phyloP scores from a whole-genome alignment of 441 rosid species.

The Gossypium schwendimanii region DNA sequence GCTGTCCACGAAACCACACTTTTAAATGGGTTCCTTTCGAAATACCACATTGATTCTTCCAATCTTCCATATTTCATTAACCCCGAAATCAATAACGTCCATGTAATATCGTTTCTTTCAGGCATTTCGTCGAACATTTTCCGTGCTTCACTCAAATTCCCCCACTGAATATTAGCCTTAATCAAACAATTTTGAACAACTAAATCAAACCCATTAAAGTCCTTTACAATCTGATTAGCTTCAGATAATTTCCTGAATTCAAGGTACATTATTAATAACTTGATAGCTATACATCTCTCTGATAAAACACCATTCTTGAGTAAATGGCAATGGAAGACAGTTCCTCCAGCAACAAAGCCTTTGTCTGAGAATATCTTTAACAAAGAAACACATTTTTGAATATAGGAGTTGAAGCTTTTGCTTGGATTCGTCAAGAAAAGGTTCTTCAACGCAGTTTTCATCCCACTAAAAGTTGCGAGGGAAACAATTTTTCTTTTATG shows the following conservation, averaged over 20 bases:
- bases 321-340: constrained; percentile 38
- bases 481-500: too few species aligned
- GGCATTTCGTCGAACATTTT: constrained; percentile 61
- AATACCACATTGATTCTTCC: constrained; percentile 44
- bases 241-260: constrained; percentile 29
- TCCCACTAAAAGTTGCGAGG: not conserved
- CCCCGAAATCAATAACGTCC: constrained; percentile 51
- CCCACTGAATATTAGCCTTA: constrained; percentile 28
- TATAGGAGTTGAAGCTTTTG: constrained; percentile 23
- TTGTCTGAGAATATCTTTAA: constrained; percentile 26
- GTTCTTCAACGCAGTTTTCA: constrained; percentile 27
- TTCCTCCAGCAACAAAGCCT: constrained; percentile 30
- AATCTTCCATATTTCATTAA: constrained; percentile 45
- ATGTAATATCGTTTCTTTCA: constrained; percentile 44
- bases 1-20: constrained; percentile 54
- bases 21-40: constrained; percentile 46
- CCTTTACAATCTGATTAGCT: constrained; percentile 35
- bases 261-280: constrained; percentile 47
- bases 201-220: constrained; percentile 38
- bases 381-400: constrained; percentile 23
- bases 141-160: constrained; percentile 40
- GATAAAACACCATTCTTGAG: constrained; percentile 37
- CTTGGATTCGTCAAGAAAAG: constrained; percentile 20
- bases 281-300: constrained; percentile 36
- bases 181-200: constrained; percentile 46